Conservation (phyloP, 495 filamentous ascomycete species). For the Neurospora terricola region DNA sequence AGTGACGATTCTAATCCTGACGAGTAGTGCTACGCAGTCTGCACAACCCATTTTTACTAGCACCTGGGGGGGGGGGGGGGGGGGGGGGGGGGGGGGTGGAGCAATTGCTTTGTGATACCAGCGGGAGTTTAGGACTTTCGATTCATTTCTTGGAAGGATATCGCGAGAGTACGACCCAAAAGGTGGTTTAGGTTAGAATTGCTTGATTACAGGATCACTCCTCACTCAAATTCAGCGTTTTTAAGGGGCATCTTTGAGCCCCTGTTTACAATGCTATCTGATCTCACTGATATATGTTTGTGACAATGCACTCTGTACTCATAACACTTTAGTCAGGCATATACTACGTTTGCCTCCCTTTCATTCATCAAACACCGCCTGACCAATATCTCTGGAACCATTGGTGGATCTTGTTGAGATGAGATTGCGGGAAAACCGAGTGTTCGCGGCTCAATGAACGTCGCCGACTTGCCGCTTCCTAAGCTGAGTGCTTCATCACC, state of each 20-base stretch:
- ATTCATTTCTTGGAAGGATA: neutral
- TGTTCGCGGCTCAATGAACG: neutral
- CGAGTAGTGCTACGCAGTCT: neutral
- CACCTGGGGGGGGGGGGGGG: neutral
- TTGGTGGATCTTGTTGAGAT: neutral
- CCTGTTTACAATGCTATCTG: neutral
- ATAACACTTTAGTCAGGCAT: neutral
- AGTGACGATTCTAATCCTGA: neutral
- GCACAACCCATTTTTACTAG: neutral
- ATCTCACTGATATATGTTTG: neutral
- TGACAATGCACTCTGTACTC: neutral
- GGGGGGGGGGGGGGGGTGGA: too few relatives aligned
- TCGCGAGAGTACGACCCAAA: neutral
- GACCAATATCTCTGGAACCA: neutral
- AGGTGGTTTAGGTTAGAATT: neutral
- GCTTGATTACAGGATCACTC: neutral
- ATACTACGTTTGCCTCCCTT: neutral
- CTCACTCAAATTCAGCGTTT: neutral
- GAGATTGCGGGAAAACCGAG: neutral
- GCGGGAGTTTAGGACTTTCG: neutral
- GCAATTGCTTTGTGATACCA: neutral
- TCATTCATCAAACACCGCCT: neutral
- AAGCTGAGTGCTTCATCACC: neutral
- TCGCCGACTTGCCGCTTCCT: neutral
- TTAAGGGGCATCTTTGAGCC: neutral